Evolutionary conservation across 2,329 filamentous ascomycete species (phyloP).

Genomic region (Sphaceloma murrayae): DNA sequence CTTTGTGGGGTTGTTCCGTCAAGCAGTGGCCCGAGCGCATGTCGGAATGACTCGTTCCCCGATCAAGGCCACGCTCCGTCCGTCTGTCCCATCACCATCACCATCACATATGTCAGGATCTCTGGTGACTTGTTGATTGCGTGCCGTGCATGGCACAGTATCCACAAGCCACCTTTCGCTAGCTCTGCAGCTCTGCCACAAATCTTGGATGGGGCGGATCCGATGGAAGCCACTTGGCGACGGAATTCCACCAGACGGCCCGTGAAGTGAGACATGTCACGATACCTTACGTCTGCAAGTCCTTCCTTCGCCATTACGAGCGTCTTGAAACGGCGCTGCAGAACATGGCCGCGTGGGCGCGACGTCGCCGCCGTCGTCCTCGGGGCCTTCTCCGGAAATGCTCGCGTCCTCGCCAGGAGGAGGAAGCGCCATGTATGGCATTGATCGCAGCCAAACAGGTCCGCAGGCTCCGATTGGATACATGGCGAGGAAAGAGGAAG

Average conservation of each 20-base stretch:
- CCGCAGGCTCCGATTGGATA: constrained; percentile 6
- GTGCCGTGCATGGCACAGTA: too few relatives aligned
- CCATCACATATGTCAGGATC: too few relatives aligned
- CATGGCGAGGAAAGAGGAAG: not conserved
- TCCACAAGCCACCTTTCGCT: not conserved
- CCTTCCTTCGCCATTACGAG: constrained; percentile 12
- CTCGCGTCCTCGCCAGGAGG: constrained; percentile 3
- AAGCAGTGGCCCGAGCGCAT: not conserved
- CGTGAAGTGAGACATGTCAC: constrained; percentile 13
- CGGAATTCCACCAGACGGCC: constrained; percentile 3
- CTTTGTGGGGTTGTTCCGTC: too few relatives aligned
- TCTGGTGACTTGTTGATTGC: too few relatives aligned
- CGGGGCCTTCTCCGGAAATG: not conserved
- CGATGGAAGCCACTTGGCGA: constrained; percentile 5
- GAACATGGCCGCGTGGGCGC: not conserved
- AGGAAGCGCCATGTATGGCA: too few relatives aligned
- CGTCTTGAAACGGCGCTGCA: constrained; percentile 3
- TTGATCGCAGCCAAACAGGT: not conserved
- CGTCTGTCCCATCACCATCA: not conserved
- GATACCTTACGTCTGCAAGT: too few relatives aligned
- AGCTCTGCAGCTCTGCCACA: constrained; percentile 1
- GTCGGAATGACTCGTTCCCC: not conserved
- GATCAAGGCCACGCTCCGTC: not conserved
- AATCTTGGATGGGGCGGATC: constrained; percentile 10
- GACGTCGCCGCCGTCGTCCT: not conserved